phyloP scores from a whole-genome alignment of 495 filamentous ascomycete species.

The Xylaria palmicola region DNA sequence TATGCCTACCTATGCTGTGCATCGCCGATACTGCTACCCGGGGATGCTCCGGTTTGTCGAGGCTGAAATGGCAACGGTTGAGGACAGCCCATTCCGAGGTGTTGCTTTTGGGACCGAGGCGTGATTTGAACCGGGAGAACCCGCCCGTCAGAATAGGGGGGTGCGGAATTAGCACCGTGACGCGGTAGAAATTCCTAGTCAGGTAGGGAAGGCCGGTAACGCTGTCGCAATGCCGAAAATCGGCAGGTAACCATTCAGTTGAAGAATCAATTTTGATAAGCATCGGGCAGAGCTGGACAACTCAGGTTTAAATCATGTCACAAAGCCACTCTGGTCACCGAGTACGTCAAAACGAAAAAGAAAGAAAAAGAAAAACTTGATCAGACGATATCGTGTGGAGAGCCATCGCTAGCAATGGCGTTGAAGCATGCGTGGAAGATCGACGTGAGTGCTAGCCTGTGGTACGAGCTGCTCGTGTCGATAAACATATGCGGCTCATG shows the following conservation, averaged over 20 bases:
- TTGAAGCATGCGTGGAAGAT: constrained; percentile 31
- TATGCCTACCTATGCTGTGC: background rate
- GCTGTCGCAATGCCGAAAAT: constrained; percentile 3
- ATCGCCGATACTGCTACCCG: background rate
- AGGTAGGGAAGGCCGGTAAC: background rate
- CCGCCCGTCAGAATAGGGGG: background rate
- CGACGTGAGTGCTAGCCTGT: constrained; percentile 18
- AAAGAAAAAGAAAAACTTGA: background rate
- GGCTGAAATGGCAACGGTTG: background rate
- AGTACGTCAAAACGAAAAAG: background rate
- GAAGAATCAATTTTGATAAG: background rate
- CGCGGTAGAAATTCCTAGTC: background rate
- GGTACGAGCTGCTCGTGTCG: background rate
- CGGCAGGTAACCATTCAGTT: background rate
- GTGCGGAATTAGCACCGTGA: constrained; percentile 3
- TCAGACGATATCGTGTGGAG: background rate
- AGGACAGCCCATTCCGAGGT: background rate
- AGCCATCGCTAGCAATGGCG: constrained; percentile 12
- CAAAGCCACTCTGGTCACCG: background rate
- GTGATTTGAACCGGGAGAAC: background rate
- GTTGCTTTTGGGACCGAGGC: background rate
- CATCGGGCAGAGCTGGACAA: background rate
- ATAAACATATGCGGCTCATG: background rate
- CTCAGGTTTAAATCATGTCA: background rate
- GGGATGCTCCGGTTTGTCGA: background rate